Base-by-base conservation (phyloP, 1,284 basidiomycete species). In the Ustilago vetiveriae region DNA sequence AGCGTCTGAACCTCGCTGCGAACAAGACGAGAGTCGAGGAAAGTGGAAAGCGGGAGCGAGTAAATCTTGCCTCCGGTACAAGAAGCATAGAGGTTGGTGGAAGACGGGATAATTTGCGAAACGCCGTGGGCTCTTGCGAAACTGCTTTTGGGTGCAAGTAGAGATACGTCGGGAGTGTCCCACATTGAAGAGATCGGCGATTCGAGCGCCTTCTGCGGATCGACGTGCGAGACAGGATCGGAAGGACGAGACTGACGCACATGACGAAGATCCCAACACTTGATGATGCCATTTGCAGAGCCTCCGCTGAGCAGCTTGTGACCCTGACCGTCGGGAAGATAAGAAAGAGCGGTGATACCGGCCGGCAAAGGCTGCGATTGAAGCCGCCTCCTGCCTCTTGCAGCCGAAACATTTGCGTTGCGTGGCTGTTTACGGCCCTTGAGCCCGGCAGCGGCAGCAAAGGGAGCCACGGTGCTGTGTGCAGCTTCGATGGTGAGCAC, bases 1-100 rank as follows among this genome's bases (percentile, higher is more conserved):
- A 77, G 53, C 38, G 59, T 64, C 10, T 57, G 45, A 24, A 68
- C 56, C 33, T 40, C 48, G 19, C 26, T 47, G 1, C 38, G 22
- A 3, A 19, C 23, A 3, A 60, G 39, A 6, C 45, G 38, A 17
- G 41, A 56, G 37, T 53, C 65, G 24, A 62, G 51, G 14, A 60
- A 69, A 3, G 57, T 37, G 2, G 64, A 60, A 1, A 55, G 48
- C 3, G 67, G 59, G 7, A 74, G 59, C 10, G 62, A 33, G 36
- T 74, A 71, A 37, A 77, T 72, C 37, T 73, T 54, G n/a, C 78
- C 79, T 17, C 80, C 77, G 0, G 79, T 81, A 23, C 74, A 78
- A 10, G 79, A 68, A 19, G 72, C 75, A 48, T 67, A 76, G 11
- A 76, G 46, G 4, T 50, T 57, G 5, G 55, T 60, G 16, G 66